Base-by-base conservation (phyloP, 768 basidiomycete genomes). In the Zangia roseola region DNA sequence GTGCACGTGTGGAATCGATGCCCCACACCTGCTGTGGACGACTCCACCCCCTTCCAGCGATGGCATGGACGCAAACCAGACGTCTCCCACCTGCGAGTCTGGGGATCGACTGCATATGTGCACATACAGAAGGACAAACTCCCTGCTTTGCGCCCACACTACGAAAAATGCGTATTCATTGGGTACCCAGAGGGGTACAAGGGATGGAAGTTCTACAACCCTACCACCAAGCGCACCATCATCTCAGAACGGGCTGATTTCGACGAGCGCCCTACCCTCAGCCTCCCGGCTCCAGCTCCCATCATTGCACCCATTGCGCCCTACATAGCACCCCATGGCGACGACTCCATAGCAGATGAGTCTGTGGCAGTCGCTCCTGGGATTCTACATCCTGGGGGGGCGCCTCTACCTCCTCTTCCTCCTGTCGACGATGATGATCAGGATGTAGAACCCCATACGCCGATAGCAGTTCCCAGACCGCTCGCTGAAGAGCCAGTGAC, bases 211-310 rank as follows among this genome's bases (percentile, higher is more conserved):
- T 28, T 28, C 28, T 28, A 28, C 12, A 28, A 28, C 28, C 28
- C 9, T 3, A 28, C 28, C 28, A 28, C 28, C 4, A 28, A 31
- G 30, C 30, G 13, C 13, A 31, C 13, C 13, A 31, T 31, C 7
- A 66, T 69, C 35, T 62, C 59, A 20, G 51, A 58, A 26, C 38
- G 51, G 25, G 71, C 68, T 38, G 59, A 65, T 12, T 73, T 73
- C 53, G 68, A 74, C 56, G 70, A 72, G 40, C 24, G 58, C 33
- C 2, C 28, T 8, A 12, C 24, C 39, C 6, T n/a, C n/a, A n/a
- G n/a, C n/a, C n/a, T n/a, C n/a, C n/a, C n/a, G n/a, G n/a, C n/a
- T n/a, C n/a, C n/a, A n/a, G n/a, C n/a, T n/a, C n/a, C n/a, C n/a
- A n/a, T n/a, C n/a, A n/a, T n/a, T n/a, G n/a, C n/a, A n/a, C n/a